Evolutionary conservation across 176 grass and related monocot species (phyloP).

Genomic region (Phragmites australis): DNA sequence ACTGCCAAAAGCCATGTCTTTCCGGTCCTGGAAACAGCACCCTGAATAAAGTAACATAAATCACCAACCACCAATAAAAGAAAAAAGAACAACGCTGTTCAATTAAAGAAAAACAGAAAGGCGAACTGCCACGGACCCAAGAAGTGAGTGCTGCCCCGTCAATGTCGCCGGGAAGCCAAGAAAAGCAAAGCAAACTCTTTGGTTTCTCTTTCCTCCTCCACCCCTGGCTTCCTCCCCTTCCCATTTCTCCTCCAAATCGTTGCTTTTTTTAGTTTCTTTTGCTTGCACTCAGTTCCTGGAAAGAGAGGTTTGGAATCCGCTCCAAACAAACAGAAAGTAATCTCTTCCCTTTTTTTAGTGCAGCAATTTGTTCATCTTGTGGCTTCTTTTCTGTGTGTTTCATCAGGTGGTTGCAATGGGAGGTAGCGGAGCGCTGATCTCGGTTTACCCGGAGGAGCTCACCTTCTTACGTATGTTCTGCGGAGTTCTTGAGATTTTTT

Average conservation of each 20-base stretch:
- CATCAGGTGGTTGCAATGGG: constrained; percentile 60
- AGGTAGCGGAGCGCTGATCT: constrained; percentile 73
- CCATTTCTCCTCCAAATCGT: constrained; percentile 46
- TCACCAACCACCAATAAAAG: constrained; percentile 36
- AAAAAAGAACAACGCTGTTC: constrained; percentile 19
- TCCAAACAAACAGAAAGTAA: not conserved
- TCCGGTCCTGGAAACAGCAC: constrained; percentile 35
- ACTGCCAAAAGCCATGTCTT: constrained; percentile 21
- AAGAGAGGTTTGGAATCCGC: constrained; percentile 14
- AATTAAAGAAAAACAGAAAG: constrained; percentile 2
- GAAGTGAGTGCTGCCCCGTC: constrained; percentile 52
- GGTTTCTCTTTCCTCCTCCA: constrained; percentile 28
- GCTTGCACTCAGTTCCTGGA: constrained; percentile 32
- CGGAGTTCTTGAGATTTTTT: not conserved
- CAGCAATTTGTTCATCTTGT: constrained; percentile 9
- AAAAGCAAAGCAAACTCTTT: constrained; percentile 51
- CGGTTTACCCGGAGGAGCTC: constrained; percentile 88
- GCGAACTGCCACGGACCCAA: constrained; percentile 46
- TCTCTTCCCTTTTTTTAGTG: constrained; percentile 26
- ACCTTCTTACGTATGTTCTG: constrained; percentile 75
- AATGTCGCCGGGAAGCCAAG: constrained; percentile 55
- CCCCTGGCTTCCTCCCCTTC: constrained; percentile 27
- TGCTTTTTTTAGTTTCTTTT: constrained; percentile 19
- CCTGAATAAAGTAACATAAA: constrained; percentile 43
- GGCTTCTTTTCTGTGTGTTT: constrained; percentile 19